Evolutionary conservation across 2,329 filamentous ascomycete genomes (phyloP), one percentile per base, ranked within the genome.

Genomic region (Aurifilum marmelostoma): DNA sequence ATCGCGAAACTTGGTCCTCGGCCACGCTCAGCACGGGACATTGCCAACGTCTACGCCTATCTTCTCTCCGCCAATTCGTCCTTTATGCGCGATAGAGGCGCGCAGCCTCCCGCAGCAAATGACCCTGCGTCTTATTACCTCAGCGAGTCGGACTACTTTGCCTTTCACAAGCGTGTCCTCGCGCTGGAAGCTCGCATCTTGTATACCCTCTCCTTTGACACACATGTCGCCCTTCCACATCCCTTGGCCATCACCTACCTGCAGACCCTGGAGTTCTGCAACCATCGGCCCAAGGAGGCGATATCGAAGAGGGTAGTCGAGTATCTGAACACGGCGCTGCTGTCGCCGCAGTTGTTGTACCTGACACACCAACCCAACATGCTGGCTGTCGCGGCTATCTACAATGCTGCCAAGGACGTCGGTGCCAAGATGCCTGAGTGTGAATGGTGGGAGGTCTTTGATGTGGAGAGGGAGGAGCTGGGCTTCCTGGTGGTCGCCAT

Each of bases 391-490:
- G 92, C 94, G 1, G 93, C 94, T 0, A 91, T 97, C 41, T 99
- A 98, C 77, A 88, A 93, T n/a, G 92, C 95, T 0, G 92, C 93
- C 0, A 87, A 90, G 59, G 94, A 98, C 73, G 78, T 88, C 1
- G 89, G 87, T 0, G 88, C 92, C 16, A 94, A 92, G 78, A 85
- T 97, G 80, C 93, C 95, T 0, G 91, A 92, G 72, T 88, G 87
- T 62, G 90, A 93, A 72, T 99, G 96, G 96, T 99, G 96, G 96
- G 94, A 97, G 79, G 93, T 98, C 0, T 98, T 98, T 78, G 96
- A 99, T 79, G 92, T 96, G 9, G 94, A 97, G 75, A 86, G 96
- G 64, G 96, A 99, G 82, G 94, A 97, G 77, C 84, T 99, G 47
- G 96, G 96, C 0, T 98, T 98, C 74, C 80, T 98, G 69, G 94